Conservation (phyloP, 805 yeast species). For the Ogataea degrootiae region DNA sequence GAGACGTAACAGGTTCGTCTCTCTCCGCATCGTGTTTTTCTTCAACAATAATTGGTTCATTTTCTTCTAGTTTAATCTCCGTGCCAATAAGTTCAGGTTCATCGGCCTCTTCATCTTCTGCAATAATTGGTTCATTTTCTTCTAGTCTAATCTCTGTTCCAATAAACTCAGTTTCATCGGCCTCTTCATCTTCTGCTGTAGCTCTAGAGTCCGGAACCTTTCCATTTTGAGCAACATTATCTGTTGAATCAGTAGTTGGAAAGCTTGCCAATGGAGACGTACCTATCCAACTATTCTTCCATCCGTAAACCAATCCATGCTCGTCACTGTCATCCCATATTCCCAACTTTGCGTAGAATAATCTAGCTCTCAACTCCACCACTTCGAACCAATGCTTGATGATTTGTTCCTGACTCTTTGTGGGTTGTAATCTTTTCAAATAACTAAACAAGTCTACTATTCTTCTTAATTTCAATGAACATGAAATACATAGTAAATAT, state of each 20-base stretch:
- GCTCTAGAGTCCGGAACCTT: not conserved
- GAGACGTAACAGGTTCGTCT: not conserved
- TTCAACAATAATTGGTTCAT: not conserved
- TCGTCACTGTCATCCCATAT: conserved; percentile 52
- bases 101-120: conserved; percentile 6
- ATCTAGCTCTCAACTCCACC: conserved; percentile 58
- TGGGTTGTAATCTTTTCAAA: conserved; percentile 44
- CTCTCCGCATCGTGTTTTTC: not conserved
- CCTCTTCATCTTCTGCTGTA: conserved; percentile 1
- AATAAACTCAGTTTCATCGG: conserved; percentile 7
- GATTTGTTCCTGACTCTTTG: conserved; percentile 28
- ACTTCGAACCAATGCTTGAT: conserved; percentile 62
- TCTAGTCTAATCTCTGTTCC: conserved; percentile 1
- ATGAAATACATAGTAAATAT: conserved; percentile 76
- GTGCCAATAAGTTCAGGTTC: conserved; percentile 7
- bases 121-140: not conserved
- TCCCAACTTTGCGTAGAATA: conserved; percentile 84
- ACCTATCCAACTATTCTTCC: conserved; percentile 30
- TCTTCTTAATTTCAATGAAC: conserved; percentile 73
- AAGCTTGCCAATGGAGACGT: not conserved
- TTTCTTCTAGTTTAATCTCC: not conserved
- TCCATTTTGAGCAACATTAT: not conserved
- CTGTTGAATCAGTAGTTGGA: not conserved
- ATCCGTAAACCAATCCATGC: conserved; percentile 28
- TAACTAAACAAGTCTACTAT: conserved; percentile 81